These are phyloP conservation scores for Aureobasidium musti DNA, from an alignment of 2,329 filamentous ascomycete genomes.

Conservation along the genomic window DNA sequence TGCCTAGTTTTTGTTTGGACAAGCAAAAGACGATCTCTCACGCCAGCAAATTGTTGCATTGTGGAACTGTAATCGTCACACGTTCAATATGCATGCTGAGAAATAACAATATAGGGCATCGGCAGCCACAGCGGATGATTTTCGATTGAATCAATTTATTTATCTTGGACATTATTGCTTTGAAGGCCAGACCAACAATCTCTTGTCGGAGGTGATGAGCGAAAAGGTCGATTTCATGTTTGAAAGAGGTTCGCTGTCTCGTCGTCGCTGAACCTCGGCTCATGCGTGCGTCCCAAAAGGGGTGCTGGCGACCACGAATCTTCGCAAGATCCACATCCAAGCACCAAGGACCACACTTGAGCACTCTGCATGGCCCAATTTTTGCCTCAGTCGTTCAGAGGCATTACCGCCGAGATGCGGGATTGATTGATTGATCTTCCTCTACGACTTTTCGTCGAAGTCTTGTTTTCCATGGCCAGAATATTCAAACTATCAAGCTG, in stretches of 20 bases:
- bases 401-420: not conserved
- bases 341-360: conserved; percentile 6
- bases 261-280: conserved; percentile 10
- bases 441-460: not conserved
- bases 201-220: not conserved
- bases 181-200: not conserved
- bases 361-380: not conserved
- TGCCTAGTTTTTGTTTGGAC: not conserved
- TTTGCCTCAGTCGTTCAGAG: not conserved
- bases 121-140: not conserved
- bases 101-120: not conserved
- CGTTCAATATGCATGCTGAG: not conserved
- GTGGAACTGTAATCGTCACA: not conserved
- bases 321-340: not conserved
- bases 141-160: not conserved
- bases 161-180: not conserved
- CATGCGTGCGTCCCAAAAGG: conserved; percentile 16
- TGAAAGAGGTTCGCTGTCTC: not conserved
- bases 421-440: not conserved
- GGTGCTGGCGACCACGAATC: not conserved
- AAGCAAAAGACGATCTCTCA: not conserved
- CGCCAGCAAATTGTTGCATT: not conserved
- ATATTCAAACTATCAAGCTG: not conserved
- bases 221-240: not conserved
- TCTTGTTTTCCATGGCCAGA: not conserved